A percentile compares a stretch with the other conserved stretches of the same genome.
Conservation (phyloP, 2,329 filamentous ascomycete species). For the Knufia petricola region DNA sequence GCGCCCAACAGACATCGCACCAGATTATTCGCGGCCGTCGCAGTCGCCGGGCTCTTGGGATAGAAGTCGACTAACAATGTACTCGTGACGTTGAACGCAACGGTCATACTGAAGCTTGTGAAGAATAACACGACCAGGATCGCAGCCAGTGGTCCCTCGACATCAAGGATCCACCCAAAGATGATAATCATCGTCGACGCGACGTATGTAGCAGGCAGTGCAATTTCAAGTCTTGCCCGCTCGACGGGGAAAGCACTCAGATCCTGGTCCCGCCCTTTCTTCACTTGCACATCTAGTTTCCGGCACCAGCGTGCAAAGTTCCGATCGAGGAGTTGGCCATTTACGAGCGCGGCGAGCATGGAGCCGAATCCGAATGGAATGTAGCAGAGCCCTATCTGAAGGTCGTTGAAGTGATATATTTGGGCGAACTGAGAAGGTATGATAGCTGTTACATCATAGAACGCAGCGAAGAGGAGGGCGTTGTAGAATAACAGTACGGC, state of each 20-base stretch:
- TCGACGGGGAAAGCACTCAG: conserved; percentile 45
- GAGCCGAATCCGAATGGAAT: conserved; percentile 25
- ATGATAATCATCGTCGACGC: conserved; percentile 24
- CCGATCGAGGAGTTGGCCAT: conserved; percentile 53
- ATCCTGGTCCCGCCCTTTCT: conserved; percentile 46
- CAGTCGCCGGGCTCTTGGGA: conserved; percentile 40
- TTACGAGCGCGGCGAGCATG: conserved; percentile 22
- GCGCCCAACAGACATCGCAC: conserved; percentile 45
- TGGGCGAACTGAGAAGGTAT: conserved; percentile 38
- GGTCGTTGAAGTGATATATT: conserved; percentile 39
- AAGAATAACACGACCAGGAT: conserved; percentile 30
- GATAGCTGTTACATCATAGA: conserved; percentile 38
- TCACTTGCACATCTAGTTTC: conserved; percentile 51
- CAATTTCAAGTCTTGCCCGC: conserved; percentile 28
- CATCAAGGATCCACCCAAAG: conserved; percentile 33
- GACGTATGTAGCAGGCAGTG: conserved; percentile 26
- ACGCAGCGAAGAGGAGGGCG: conserved; percentile 38
- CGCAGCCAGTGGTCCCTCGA: conserved; percentile 26
- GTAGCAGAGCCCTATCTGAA: conserved; percentile 36
- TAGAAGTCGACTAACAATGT: conserved; percentile 45
- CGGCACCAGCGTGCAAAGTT: conserved; percentile 62
- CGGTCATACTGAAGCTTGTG: conserved; percentile 31
- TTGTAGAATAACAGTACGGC: conserved; percentile 30
- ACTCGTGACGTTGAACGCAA: conserved; percentile 35
- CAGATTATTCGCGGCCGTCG: conserved; percentile 46